Base-by-base conservation (phyloP, 1,284 basidiomycete species). In the Vanrija sp. region DNA sequence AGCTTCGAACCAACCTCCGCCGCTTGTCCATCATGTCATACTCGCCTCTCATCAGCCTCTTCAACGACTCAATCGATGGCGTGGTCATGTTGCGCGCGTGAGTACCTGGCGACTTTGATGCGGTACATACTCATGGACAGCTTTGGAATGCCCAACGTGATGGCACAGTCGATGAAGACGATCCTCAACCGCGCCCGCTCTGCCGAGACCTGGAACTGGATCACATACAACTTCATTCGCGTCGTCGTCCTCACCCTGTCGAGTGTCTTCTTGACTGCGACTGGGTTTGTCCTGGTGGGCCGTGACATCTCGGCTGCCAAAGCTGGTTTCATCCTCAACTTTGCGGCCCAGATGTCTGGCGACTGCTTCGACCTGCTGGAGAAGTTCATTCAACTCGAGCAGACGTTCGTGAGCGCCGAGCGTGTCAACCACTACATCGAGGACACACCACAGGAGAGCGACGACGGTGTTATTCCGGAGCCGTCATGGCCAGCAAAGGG, bases 401-500 rank as follows among this genome's bases (percentile, higher is more conserved):
- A 65, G 53, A 72, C 69, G 6, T 69, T 75, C 51, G 71, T 71
- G 48, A 71, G 68, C 14, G 76, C 77, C 16, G 78, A 78, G 60
- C 67, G 78, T 4, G 64, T 79, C 59, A 74, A 74, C 53, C 68
- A 78, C 49, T 78, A 69, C 48, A 65, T 71, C 51, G 42, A 62
- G 25, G 63, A 71, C 54, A 61, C 64, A 1, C 59, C 53, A 6
- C 60, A 60, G 24, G 70, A 71, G 42, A 54, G 63, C 1, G 47
- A 41, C 3, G 62, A 59, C 5, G 69, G 70, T 0, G n/a, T 49
- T 0, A 27, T 53, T 0, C 65, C 71, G 0, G 81, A 83, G 1
- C 64, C 79, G 0, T 76, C 80, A 7, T 92, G 88, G 88, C 88
- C 88, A 0, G 70, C 77, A 0, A 70, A 78, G 3, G 88, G 88